Percentiles rank a stretch among this genome's conserved stretches.
phyloP scores from a whole-genome alignment of 179 eudicot species.

The Patellifolia procumbens region DNA sequence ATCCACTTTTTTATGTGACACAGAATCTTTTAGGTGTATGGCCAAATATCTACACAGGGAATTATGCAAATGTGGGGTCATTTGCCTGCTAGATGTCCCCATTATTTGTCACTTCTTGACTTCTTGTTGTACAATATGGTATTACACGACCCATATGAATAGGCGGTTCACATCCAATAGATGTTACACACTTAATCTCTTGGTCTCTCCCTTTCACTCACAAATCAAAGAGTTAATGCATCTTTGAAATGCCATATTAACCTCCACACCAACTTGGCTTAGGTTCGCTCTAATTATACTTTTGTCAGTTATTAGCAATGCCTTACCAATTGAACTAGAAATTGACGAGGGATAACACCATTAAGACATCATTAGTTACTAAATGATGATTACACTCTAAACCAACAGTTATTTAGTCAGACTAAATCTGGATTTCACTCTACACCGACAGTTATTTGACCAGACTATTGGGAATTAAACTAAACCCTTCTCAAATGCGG shows the following conservation, averaged over 20 bases:
- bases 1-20: slow-evolving; percentile 13
- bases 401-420: too few species aligned
- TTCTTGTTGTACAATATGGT: slow-evolving; percentile 10
- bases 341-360: background rate
- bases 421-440: too few species aligned
- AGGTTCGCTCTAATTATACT: background rate
- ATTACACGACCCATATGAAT: background rate
- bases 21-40: background rate
- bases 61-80: slow-evolving; percentile 24
- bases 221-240: slow-evolving; percentile 9
- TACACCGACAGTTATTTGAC: too few species aligned
- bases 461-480: too few species aligned
- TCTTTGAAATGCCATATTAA: slow-evolving; percentile 9
- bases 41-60: slow-evolving; percentile 25
- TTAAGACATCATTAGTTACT: background rate
- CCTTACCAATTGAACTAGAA: background rate
- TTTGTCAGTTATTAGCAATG: background rate
- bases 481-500: too few species aligned
- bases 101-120: slow-evolving; percentile 27
- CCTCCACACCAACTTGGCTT: slow-evolving; percentile 5
- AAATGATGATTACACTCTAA: too few species aligned
- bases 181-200: background rate
- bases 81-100: slow-evolving; percentile 14
- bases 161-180: slow-evolving; percentile 1
- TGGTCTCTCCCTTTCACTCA: too few species aligned